Evolutionary conservation across 768 basidiomycete genomes (phyloP).

Genomic region (Tulasnella sp.): DNA sequence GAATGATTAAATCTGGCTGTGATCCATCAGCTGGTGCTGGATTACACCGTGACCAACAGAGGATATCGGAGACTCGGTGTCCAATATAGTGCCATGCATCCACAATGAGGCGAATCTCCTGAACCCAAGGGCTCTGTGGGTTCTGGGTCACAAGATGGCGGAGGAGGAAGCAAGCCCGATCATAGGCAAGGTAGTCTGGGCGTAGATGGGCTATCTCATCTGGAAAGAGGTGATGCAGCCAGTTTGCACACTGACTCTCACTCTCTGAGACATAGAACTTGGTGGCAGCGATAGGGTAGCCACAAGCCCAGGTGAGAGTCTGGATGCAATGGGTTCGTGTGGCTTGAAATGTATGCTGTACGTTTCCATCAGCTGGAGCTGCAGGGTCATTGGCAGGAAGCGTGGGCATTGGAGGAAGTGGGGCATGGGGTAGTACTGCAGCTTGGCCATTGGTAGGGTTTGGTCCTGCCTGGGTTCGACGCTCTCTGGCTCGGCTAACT

Average conservation of each 20-base stretch:
- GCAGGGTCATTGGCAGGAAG: neutral
- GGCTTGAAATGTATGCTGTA: slow-evolving; percentile 16
- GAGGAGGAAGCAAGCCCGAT: neutral
- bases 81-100: slow-evolving; percentile 23
- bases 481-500: slow-evolving; percentile 36
- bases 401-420: slow-evolving; percentile 1
- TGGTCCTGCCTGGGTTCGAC: slow-evolving; percentile 29
- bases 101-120: slow-evolving; percentile 2
- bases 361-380: neutral
- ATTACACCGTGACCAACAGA: neutral
- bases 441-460: neutral
- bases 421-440: neutral
- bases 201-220: neutral
- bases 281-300: slow-evolving; percentile 35
- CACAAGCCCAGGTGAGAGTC: slow-evolving; percentile 37
- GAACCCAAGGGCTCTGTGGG: neutral
- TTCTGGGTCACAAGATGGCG: neutral
- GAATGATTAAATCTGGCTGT: neutral
- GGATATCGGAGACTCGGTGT: neutral
- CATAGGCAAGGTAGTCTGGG: neutral
- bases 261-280: slow-evolving; percentile 36
- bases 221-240: neutral
- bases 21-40: slow-evolving; percentile 11
- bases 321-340: slow-evolving; percentile 25
- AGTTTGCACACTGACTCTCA: neutral